Conservation (phyloP, 805 yeast genomes). For the Metschnikowia picachoensis region DNA sequence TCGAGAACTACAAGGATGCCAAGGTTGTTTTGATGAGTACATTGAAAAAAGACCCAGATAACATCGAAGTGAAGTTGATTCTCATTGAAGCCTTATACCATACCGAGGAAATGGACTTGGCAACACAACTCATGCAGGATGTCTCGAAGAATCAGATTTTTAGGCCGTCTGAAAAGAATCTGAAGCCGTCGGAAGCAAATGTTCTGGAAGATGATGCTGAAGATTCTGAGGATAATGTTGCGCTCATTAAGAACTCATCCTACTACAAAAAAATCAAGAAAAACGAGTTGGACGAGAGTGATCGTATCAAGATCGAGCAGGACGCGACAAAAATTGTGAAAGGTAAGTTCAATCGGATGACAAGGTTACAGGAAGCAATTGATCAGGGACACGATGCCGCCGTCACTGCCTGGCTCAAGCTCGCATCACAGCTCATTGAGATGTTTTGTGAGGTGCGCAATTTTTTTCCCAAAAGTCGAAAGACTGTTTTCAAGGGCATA, state of each 20-base stretch:
- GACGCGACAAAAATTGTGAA: slow-evolving; percentile 54
- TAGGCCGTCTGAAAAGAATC: not conserved
- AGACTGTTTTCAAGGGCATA: slow-evolving; percentile 65
- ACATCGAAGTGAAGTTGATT: slow-evolving; percentile 70
- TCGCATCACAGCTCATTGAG: slow-evolving; percentile 79
- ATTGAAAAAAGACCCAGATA: slow-evolving; percentile 52
- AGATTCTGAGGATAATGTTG: slow-evolving; percentile 14
- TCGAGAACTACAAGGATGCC: slow-evolving; percentile 66
- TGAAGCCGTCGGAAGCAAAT: slow-evolving; percentile 6
- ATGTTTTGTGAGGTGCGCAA: slow-evolving; percentile 72
- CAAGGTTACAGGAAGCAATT: slow-evolving; percentile 42
- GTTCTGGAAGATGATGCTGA: slow-evolving; percentile 3
- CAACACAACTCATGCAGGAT: slow-evolving; percentile 50
- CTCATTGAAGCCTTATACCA: slow-evolving; percentile 79
- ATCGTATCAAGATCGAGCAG: slow-evolving; percentile 52
- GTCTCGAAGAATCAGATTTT: slow-evolving; percentile 35
- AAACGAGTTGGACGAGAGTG: slow-evolving; percentile 33
- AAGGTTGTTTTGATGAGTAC: slow-evolving; percentile 54
- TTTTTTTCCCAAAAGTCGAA: slow-evolving; percentile 75
- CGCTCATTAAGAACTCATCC: slow-evolving; percentile 17
- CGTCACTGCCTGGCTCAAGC: slow-evolving; percentile 73
- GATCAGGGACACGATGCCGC: slow-evolving; percentile 50
- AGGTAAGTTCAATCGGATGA: slow-evolving; percentile 52
- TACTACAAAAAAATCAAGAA: slow-evolving; percentile 11
- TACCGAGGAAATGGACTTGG: slow-evolving; percentile 55